These are phyloP conservation scores for Elongisporangium undulatum DNA, from an alignment of 352 stramenopile species.

Conservation along the genomic window DNA sequence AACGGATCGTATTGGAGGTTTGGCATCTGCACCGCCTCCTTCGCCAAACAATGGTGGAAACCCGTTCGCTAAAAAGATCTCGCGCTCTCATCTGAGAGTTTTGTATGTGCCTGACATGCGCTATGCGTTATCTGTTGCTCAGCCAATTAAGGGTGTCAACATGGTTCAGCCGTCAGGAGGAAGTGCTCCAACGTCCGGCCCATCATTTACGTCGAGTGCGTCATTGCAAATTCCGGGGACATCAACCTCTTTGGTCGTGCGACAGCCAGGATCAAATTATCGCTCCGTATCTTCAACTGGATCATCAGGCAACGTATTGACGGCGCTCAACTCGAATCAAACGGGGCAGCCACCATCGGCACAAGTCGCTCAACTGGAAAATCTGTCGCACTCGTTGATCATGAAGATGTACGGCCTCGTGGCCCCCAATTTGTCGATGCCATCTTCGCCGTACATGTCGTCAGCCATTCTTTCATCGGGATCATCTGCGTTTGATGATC, in stretches of 20 bases:
- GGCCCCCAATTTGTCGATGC: conserved; percentile 41
- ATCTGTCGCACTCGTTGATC: conserved; percentile 67
- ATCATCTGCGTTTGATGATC: conserved; percentile 9
- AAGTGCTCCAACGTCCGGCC: conserved; percentile 12
- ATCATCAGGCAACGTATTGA: not conserved
- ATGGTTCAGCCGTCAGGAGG: conserved; percentile 24
- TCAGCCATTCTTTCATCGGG: conserved; percentile 3
- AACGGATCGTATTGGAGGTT: conserved; percentile 23
- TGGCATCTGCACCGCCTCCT: conserved; percentile 16
- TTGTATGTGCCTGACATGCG: conserved; percentile 65
- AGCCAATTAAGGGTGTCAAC: conserved; percentile 38
- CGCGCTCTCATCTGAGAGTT: conserved; percentile 48
- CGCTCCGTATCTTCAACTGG: not conserved
- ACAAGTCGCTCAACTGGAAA: conserved; percentile 36
- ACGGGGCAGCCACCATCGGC: conserved; percentile 2
- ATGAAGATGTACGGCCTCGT: conserved; percentile 84
- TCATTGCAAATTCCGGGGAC: not conserved
- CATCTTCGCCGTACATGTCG: conserved; percentile 31
- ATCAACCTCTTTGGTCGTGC: not conserved
- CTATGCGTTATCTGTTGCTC: conserved; percentile 49
- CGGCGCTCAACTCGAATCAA: not conserved
- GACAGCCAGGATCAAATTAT: not conserved
- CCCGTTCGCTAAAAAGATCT: conserved; percentile 51
- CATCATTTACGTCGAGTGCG: not conserved
- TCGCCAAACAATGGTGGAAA: conserved; percentile 22